A percentile compares a stretch with the other conserved stretches of the same genome.
Evolutionary conservation across 2,329 filamentous ascomycete species (phyloP).

Genomic region (Fusarium anguioides): DNA sequence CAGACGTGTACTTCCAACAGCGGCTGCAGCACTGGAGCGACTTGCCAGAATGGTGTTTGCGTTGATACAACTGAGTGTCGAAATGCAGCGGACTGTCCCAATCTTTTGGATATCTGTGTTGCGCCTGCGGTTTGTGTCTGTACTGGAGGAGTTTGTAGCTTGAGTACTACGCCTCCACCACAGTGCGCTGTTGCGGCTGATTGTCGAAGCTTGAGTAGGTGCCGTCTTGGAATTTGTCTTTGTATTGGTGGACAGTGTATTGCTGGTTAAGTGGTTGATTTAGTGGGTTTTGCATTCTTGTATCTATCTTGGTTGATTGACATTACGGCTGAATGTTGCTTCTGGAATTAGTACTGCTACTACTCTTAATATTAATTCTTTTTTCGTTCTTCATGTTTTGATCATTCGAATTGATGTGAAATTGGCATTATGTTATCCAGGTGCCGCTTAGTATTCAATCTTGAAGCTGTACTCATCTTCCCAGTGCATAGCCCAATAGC

Average conservation of each 20-base stretch:
- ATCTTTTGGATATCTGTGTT: background rate
- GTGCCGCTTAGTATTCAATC: constrained; percentile 12
- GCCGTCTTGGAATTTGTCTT: background rate
- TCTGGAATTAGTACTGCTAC: too few species aligned
- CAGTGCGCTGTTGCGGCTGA: background rate
- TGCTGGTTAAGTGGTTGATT: too few species aligned
- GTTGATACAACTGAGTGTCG: background rate
- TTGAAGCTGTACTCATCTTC: constrained; percentile 33
- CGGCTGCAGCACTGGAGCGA: background rate
- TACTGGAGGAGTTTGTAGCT: background rate
- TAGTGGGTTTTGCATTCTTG: too few species aligned
- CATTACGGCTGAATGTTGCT: too few species aligned
- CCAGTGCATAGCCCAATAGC: constrained; percentile 51
- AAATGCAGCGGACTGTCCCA: background rate
- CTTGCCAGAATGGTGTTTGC: constrained; percentile 8
- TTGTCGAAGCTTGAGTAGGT: background rate
- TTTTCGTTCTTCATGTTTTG: too few species aligned
- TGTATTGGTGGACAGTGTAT: background rate
- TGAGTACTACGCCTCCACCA: background rate
- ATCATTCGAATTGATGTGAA: too few species aligned
- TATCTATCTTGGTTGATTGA: too few species aligned
- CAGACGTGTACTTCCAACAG: too few species aligned
- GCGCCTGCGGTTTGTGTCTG: background rate
- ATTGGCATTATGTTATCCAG: too few species aligned
- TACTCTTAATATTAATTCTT: too few species aligned